Conservation (phyloP, 768 basidiomycete species). For the Kwoniella mangroviensis region DNA sequence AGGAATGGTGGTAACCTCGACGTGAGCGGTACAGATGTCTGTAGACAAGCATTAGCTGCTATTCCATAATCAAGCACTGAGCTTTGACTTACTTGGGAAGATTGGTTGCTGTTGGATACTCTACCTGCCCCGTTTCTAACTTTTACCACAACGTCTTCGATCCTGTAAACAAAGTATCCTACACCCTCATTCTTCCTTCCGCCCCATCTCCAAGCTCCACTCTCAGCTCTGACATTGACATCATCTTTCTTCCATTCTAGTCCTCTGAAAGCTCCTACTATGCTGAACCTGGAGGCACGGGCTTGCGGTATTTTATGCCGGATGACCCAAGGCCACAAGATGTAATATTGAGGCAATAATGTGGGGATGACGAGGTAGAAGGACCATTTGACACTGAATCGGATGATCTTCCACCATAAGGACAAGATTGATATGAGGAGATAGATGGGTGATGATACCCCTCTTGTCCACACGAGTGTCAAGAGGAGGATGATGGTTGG, state of each 20-base stretch:
- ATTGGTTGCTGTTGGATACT: not conserved
- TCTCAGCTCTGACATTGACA: slow-evolving; percentile 34
- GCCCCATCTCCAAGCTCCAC: slow-evolving; percentile 38
- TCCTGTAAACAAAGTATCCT: slow-evolving; percentile 31
- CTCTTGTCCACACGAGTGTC: not conserved
- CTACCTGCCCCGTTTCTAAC: not conserved
- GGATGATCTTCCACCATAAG: not conserved
- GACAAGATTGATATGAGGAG: not conserved
- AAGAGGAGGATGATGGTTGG: not conserved
- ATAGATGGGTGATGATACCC: not conserved
- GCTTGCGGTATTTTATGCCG: slow-evolving; percentile 7
- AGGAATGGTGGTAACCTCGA: not conserved
- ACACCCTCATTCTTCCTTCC: slow-evolving; percentile 30
- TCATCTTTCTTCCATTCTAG: slow-evolving; percentile 44
- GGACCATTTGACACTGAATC: slow-evolving; percentile 5
- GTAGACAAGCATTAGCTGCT: not conserved
- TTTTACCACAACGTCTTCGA: slow-evolving; percentile 41
- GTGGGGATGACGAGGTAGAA: slow-evolving; percentile 9
- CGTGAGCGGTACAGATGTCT: not conserved
- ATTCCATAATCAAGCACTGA: not conserved
- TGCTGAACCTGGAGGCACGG: slow-evolving; percentile 13
- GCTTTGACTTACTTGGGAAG: not conserved
- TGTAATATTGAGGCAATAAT: slow-evolving; percentile 7
- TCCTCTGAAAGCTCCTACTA: slow-evolving; percentile 26
- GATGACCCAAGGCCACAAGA: slow-evolving; percentile 5